Conservation (phyloP, 352 stramenopile species). For the Globisporangium viniferum region DNA sequence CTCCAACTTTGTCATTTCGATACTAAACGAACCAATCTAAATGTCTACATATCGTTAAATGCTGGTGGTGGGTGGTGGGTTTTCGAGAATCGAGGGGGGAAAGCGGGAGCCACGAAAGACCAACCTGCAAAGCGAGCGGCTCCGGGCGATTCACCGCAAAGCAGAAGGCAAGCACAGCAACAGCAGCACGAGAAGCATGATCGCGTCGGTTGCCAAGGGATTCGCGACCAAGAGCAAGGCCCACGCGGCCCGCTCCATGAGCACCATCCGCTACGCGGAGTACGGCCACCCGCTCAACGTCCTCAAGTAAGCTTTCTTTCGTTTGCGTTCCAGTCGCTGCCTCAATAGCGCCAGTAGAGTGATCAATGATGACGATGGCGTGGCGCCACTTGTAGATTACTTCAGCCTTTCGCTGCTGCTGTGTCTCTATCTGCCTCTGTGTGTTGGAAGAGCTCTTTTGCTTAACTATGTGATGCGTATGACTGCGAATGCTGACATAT, state of each 20-base stretch:
- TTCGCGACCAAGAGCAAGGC: conserved; percentile 31
- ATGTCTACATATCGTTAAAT: neutral
- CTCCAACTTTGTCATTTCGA: too few relatives aligned
- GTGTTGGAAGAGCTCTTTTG: neutral
- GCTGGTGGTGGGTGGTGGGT: neutral
- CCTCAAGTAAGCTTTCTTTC: conserved; percentile 37
- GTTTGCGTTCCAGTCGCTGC: neutral
- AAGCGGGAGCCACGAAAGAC: neutral
- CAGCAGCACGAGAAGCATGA: conserved; percentile 29
- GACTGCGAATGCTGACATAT: neutral
- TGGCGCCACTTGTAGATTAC: neutral
- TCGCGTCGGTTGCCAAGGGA: conserved; percentile 61
- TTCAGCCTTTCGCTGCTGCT: neutral
- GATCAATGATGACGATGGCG: neutral
- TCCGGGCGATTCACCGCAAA: neutral
- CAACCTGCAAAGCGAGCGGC: neutral
- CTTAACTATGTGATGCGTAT: neutral
- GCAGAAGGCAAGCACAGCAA: neutral
- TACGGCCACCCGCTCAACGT: conserved; percentile 68
- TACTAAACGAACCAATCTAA: neutral
- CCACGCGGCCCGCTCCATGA: conserved; percentile 51
- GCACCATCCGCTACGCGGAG: conserved; percentile 70
- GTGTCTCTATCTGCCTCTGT: neutral
- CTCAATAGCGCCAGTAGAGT: neutral
- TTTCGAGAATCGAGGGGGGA: neutral